Evolutionary conservation across 1,284 basidiomycete species (phyloP).

Genomic region (Cutaneotrichosporon arboriforme): DNA sequence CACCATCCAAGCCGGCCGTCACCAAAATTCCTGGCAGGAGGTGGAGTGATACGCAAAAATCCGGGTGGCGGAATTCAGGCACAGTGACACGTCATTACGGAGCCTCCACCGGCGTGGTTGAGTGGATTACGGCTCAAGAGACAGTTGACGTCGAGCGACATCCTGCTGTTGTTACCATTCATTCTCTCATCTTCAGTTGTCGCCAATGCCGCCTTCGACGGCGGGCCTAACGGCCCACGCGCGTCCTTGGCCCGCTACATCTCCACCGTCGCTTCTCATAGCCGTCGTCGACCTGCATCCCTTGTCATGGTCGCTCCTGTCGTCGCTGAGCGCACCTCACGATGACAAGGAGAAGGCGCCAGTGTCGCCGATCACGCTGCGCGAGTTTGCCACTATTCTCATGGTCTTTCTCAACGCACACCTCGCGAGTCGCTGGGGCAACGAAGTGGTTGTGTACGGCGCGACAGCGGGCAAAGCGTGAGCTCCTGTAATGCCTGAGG

Average conservation of each 20-base stretch:
- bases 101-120: background rate
- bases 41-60: conserved; percentile 7
- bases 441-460: conserved; percentile 84
- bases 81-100: conserved; percentile 1
- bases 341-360: conserved; percentile 24
- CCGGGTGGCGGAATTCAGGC: background rate
- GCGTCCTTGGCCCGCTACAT: conserved; percentile 17
- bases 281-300: conserved; percentile 78
- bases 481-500: conserved; percentile 4
- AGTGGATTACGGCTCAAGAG: too few relatives aligned
- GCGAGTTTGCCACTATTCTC: conserved; percentile 68
- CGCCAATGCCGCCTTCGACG: background rate
- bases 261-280: conserved; percentile 62
- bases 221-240: conserved; percentile 1
- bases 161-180: background rate
- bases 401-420: conserved; percentile 90
- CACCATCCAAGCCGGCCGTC: background rate
- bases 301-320: conserved; percentile 67
- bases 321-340: conserved; percentile 16
- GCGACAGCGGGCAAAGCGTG: conserved; percentile 69
- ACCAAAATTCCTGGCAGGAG: conserved; percentile 12
- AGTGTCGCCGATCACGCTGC: conserved; percentile 56
- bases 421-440: conserved; percentile 83
- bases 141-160: background rate
- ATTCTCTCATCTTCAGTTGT: background rate